phyloP scores from a whole-genome alignment of 2,329 filamentous ascomycete species.

The Trichoderma atroviride region DNA sequence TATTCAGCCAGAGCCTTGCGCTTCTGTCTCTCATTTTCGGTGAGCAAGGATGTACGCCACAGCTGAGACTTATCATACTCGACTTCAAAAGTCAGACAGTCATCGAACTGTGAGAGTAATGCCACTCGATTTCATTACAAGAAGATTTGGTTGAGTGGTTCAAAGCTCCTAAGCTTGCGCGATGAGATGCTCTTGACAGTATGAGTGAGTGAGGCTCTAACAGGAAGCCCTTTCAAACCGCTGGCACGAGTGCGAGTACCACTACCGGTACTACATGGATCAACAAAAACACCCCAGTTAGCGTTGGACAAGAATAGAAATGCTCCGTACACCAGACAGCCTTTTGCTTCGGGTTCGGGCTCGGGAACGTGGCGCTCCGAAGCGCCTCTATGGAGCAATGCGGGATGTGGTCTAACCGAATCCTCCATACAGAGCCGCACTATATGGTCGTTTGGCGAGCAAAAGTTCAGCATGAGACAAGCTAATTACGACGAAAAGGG shows the following conservation, averaged over 20 bases:
- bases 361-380: not conserved
- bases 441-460: not conserved
- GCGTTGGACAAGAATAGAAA: not conserved
- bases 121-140: not conserved
- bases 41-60: conserved; percentile 17
- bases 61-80: not conserved
- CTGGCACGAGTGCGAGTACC: not conserved
- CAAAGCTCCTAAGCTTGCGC: too few species aligned
- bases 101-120: not conserved
- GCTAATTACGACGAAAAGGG: not conserved
- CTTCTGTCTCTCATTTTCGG: not conserved
- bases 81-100: not conserved
- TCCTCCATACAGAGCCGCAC: not conserved
- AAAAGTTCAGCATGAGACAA: not conserved
- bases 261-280: not conserved
- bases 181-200: not conserved
- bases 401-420: not conserved
- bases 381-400: not conserved
- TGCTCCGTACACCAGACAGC: not conserved
- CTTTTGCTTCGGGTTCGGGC: not conserved
- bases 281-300: not conserved
- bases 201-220: not conserved
- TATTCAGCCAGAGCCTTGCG: not conserved
- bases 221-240: not conserved
- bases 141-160: not conserved